Conservation (phyloP, 2,329 filamentous ascomycete genomes). For the Xylariaceae sp. region DNA sequence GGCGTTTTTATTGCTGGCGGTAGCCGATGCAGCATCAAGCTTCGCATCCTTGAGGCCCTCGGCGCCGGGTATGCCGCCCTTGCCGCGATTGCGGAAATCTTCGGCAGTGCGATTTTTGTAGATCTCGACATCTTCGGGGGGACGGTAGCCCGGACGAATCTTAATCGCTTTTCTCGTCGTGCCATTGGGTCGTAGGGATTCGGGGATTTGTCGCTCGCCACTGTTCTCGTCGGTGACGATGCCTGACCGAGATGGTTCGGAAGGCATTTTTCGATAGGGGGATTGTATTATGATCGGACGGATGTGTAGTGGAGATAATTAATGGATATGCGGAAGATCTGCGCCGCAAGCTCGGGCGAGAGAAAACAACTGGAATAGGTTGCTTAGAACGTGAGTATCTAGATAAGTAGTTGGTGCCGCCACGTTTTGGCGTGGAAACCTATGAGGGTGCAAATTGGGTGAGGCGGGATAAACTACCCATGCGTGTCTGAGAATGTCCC, state of each 20-base stretch:
- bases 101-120: slow-evolving; percentile 93
- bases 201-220: slow-evolving; percentile 83
- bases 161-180: slow-evolving; percentile 91
- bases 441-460: not conserved
- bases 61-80: slow-evolving; percentile 70
- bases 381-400: not conserved
- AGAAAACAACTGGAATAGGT: too few species aligned
- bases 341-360: not conserved
- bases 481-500: too few species aligned
- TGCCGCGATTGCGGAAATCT: slow-evolving; percentile 70
- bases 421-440: not conserved
- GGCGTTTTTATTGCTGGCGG: slow-evolving; percentile 74
- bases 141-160: slow-evolving; percentile 86
- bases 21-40: slow-evolving; percentile 42
- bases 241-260: slow-evolving; percentile 55
- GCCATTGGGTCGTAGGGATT: slow-evolving; percentile 80
- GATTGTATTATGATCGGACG: not conserved
- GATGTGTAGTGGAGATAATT: not conserved
- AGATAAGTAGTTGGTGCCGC: not conserved
- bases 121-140: slow-evolving; percentile 89
- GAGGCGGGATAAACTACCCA: not conserved
- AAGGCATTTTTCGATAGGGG: slow-evolving; percentile 34
- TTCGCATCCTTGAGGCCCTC: slow-evolving; percentile 49
- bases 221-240: slow-evolving; percentile 70
- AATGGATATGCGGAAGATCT: not conserved